These are phyloP conservation scores for Alternaria sp. DNA, from an alignment of 2,329 filamentous ascomycete species.

Conservation along the genomic window DNA sequence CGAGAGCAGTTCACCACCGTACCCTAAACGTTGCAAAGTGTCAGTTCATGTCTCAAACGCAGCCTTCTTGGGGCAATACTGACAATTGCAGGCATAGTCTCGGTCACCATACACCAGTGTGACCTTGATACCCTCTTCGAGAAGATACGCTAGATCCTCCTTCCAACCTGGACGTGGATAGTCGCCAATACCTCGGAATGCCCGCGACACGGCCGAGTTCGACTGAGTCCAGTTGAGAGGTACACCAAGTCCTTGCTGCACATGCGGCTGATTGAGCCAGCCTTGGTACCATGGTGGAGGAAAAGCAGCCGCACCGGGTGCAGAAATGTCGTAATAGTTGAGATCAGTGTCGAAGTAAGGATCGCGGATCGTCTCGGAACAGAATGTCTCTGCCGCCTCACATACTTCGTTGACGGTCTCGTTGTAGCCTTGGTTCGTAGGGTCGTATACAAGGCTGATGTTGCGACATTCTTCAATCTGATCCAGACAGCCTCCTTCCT, in stretches of 20 bases:
- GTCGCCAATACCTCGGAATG: slow-evolving; percentile 58
- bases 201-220: slow-evolving; percentile 50
- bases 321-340: slow-evolving; percentile 65
- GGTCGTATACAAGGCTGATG: slow-evolving; percentile 57
- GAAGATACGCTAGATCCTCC: slow-evolving; percentile 59
- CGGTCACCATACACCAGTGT: slow-evolving; percentile 41
- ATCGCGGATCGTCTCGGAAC: slow-evolving; percentile 53
- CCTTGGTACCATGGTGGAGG: slow-evolving; percentile 56
- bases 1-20: slow-evolving; percentile 77
- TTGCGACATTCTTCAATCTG: slow-evolving; percentile 60
- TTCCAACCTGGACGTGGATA: slow-evolving; percentile 57
- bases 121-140: slow-evolving; percentile 55
- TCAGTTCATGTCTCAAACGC: background rate
- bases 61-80: background rate
- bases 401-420: slow-evolving; percentile 51
- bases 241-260: slow-evolving; percentile 62
- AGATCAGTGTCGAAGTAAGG: slow-evolving; percentile 54
- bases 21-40: slow-evolving; percentile 34
- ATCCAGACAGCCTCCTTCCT: slow-evolving; percentile 61
- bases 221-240: slow-evolving; percentile 64
- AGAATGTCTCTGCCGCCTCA: slow-evolving; percentile 54
- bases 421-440: slow-evolving; percentile 53
- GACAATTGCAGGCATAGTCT: slow-evolving; percentile 61
- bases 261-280: slow-evolving; percentile 63
- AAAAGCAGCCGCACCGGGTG: slow-evolving; percentile 53